Conservation (phyloP, 306 rosid genomes). For the Dalbergia cochinchinensis region DNA sequence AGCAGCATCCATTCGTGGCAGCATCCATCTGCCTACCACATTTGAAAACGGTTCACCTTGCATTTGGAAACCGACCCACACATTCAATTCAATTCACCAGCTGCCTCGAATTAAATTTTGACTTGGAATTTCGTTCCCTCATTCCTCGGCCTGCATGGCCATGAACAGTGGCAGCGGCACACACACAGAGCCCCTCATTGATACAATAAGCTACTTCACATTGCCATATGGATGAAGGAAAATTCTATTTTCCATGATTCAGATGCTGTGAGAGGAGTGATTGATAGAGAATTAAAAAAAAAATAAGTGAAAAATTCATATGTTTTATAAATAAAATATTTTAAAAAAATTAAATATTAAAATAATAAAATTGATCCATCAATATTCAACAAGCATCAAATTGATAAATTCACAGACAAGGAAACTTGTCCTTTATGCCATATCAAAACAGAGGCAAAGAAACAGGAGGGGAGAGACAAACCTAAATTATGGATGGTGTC, state of each 20-base stretch:
- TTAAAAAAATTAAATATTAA: too few species aligned
- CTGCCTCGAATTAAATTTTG: constrained; percentile 45
- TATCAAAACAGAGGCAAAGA: constrained; percentile 34
- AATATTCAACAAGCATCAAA: not conserved
- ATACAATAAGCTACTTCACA: not conserved
- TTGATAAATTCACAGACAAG: not conserved
- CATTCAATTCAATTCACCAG: not conserved
- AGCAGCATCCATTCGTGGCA: constrained; percentile 42
- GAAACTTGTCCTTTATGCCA: constrained; percentile 16
- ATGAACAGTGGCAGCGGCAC: constrained; percentile 42
- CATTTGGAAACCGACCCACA: constrained; percentile 38
- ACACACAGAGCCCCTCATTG: not conserved
- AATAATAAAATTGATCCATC: too few species aligned
- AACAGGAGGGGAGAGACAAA: constrained; percentile 11
- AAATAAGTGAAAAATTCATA: too few species aligned
- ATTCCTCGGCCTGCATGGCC: constrained; percentile 45
- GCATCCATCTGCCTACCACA: constrained; percentile 39
- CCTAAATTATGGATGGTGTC: not conserved
- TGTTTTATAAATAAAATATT: too few species aligned
- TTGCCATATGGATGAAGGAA: constrained; percentile 12
- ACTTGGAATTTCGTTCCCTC: constrained; percentile 38
- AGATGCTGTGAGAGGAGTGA: too few species aligned
- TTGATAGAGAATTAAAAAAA: too few species aligned
- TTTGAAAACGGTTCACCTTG: constrained; percentile 48
- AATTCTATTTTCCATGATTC: too few species aligned